Base-by-base conservation (phyloP, 345 rosid genomes). In the Brassica incana region DNA sequence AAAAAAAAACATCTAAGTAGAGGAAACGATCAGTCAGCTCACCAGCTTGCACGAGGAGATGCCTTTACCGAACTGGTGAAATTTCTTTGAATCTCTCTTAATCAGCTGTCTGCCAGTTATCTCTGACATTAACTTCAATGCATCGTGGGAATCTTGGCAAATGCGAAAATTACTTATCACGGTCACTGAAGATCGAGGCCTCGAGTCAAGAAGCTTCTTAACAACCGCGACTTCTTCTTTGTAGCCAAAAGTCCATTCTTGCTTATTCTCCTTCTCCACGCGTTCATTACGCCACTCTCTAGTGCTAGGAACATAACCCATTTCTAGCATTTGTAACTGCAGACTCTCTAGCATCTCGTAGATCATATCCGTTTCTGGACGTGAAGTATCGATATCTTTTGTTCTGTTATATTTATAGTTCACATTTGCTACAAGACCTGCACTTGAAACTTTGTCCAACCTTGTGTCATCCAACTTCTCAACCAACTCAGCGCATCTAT, bases 241-340 rank as follows among this genome's bases (percentile, higher is more conserved):
- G 23, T 58, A 58, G 3, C 23, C 33, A 36, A 12, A 71, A 35
- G n/a, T 15, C 50, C 23, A 7, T 20, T 58, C 63, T 71, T 36
- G n/a, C 27, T 15, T 45, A 27, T 74, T 56, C 56, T 35, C 56
- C 23, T 11, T 72, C 56, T 6, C 67, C 8, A 54, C 15, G 1
- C 33, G 15, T 60, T 25, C 65, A 5, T 25, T 60, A 60, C 33
- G 65, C 58, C 6, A 11, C 30, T 10, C 33, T 65, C 56, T 72
- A 35, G 50, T 71, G 50, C 45, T 5, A 60, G 58, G 76, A 38
- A 38, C 27, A 61, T 60, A 72, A 60, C 67, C 70, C 76, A 14
- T 72, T 60, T 60, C 75, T 6, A 63, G 2, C 70, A 74, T 48
- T 74, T 64, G 20, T 64, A 60, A 45, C 62, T 66, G 23, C 33